Percentiles rank a stretch among this genome's conserved stretches.
Conservation (phyloP, 352 stramenopile species). For the Phytophthora pini region DNA sequence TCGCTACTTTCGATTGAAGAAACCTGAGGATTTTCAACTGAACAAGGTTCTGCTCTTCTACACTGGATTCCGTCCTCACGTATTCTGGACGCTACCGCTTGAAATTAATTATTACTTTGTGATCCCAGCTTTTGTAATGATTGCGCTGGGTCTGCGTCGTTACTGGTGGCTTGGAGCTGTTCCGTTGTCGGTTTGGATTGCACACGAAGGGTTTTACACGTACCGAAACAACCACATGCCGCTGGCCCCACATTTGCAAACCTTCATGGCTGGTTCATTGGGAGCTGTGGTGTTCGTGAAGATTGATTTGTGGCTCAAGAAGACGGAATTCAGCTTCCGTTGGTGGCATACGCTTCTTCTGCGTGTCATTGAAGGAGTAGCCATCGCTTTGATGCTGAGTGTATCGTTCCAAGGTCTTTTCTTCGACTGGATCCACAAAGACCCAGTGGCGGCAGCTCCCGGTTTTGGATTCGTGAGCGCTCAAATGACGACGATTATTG, state of each 20-base stretch:
- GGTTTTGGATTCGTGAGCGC: slow-evolving; percentile 27
- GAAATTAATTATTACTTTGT: slow-evolving; percentile 48
- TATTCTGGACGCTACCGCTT: slow-evolving; percentile 43
- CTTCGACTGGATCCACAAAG: slow-evolving; percentile 31
- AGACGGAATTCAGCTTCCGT: slow-evolving; percentile 19
- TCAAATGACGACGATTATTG: slow-evolving; percentile 24
- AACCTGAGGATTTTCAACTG: slow-evolving; percentile 40
- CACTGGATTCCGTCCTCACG: slow-evolving; percentile 36
- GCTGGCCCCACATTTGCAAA: slow-evolving; percentile 32
- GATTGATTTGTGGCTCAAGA: slow-evolving; percentile 30
- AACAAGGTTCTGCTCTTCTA: slow-evolving; percentile 47
- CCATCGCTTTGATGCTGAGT: slow-evolving; percentile 32
- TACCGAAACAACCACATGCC: slow-evolving; percentile 25
- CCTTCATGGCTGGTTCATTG: slow-evolving; percentile 44
- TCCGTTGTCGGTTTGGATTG: slow-evolving; percentile 28
- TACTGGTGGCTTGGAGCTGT: slow-evolving; percentile 37
- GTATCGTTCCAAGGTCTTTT: slow-evolving; percentile 33
- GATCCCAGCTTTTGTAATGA: slow-evolving; percentile 44
- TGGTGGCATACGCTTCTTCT: slow-evolving; percentile 35
- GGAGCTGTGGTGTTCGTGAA: slow-evolving; percentile 42
- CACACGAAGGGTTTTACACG: slow-evolving; percentile 25
- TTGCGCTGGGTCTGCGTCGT: slow-evolving; percentile 23
- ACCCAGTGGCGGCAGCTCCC: slow-evolving; percentile 12
- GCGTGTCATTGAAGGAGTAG: slow-evolving; percentile 32
- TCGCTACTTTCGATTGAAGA: slow-evolving; percentile 38